Base-by-base conservation (phyloP, 257 asterid genomes). In the Lycium ferocissimum region DNA sequence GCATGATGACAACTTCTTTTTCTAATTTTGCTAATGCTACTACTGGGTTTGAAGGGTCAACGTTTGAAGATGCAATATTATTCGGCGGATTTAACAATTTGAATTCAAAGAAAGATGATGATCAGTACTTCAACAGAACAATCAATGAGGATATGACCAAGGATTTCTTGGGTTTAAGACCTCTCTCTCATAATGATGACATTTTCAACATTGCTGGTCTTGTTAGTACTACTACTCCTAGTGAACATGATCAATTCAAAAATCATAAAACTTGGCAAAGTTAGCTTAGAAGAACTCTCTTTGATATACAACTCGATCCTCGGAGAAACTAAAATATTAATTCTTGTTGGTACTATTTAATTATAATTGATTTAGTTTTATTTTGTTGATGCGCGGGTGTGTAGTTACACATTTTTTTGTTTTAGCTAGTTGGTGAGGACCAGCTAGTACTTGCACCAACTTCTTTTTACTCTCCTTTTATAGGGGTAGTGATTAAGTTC, bases 151-250 rank as follows among this genome's bases (percentile, higher is more conserved):
- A 73, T 49, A 12, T 91, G 91, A 95, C 99, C 0, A 94, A 95
- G 86, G 99, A 95, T 85, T 95, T 95, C 89, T 89, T 95, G 84
- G 98, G 99, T 58, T 85, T 95, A 73, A 91, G 94, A 89, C 93
- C 95, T 8, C 85, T 94, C 45, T 91, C 96, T 14, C 94, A 91
- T 6, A 89, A 85, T 84, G 98, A 92, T 84, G 98, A 92, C 11
- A 88, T 94, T 47, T 83, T 95, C 59, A 93, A 87, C 51, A 86
- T 92, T 1, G 90, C 97, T 76, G 91, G 92, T 85, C 85, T 92
- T 18, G 90, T 37, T 49, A 75, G 70, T 47, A 38, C 70, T 84
- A 38, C 70, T 84, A 65, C 86, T 67, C 78, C 61, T 61, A 73
- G 61, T 43, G 88, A 11, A 91, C 58, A 33, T n/a, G 38, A 83